Evolutionary conservation across 331 rosid genomes (phyloP).

Genomic region (Cydonia oblonga): DNA sequence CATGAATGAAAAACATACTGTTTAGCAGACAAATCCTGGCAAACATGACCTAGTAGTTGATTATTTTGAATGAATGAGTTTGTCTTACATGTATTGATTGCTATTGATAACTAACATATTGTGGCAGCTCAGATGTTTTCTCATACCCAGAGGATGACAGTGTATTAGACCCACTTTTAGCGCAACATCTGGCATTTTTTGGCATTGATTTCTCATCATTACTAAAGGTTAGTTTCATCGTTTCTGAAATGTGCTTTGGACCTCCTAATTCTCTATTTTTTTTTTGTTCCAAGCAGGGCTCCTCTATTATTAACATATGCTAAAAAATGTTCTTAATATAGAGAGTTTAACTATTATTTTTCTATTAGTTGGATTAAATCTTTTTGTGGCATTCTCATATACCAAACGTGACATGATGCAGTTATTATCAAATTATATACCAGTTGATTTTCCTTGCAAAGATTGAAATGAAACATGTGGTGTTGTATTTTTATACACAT

Average conservation of each 20-base stretch:
- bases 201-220: constrained; percentile 89
- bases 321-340: neutral
- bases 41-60: neutral
- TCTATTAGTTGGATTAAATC: neutral
- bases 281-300: neutral
- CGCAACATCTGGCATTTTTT: constrained; percentile 83
- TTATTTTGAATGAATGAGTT: neutral
- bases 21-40: constrained; percentile 3
- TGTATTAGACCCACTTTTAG: constrained; percentile 80
- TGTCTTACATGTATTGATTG: constrained; percentile 8
- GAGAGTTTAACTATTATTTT: neutral
- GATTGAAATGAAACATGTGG: neutral
- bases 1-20: neutral
- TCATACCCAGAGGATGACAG: constrained; percentile 94
- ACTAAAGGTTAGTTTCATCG: constrained; percentile 56
- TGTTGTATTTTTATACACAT: neutral
- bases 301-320: neutral
- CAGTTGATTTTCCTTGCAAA: neutral
- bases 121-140: constrained; percentile 98
- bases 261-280: neutral
- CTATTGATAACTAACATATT: constrained; percentile 42
- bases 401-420: neutral
- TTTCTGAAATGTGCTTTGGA: neutral
- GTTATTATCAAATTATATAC: neutral
- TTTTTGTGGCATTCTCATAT: neutral